A percentile compares a stretch with the other conserved stretches of the same genome.
Conservation (phyloP, 768 basidiomycete genomes). For the Hygrocybe coccinea region DNA sequence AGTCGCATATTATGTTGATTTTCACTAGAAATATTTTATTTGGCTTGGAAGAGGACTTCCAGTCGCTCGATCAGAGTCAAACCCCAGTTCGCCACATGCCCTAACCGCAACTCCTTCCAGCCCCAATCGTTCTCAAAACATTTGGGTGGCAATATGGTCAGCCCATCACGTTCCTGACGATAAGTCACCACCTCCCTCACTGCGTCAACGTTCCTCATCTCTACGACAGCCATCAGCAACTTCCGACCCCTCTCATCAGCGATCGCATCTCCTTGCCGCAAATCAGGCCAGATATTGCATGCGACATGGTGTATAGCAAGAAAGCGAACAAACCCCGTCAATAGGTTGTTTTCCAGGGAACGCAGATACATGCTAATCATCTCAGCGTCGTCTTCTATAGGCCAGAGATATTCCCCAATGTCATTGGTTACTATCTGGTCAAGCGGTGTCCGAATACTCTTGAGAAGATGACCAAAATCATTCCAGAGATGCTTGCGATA, state of each 20-base stretch:
- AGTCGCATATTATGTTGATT: too few species aligned
- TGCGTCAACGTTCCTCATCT: slow-evolving; percentile 43
- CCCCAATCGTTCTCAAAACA: slow-evolving; percentile 41
- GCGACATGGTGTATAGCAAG: slow-evolving; percentile 80
- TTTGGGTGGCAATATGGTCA: slow-evolving; percentile 41
- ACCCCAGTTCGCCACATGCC: slow-evolving; percentile 22
- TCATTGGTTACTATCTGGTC: slow-evolving; percentile 51
- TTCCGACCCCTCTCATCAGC: slow-evolving; percentile 38
- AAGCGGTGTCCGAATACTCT: slow-evolving; percentile 49
- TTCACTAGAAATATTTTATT: neutral
- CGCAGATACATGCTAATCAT: slow-evolving; percentile 61
- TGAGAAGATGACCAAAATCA: slow-evolving; percentile 66
- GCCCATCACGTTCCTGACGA: slow-evolving; percentile 39
- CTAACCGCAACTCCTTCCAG: slow-evolving; percentile 20
- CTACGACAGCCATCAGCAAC: slow-evolving; percentile 49
- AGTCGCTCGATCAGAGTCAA: slow-evolving; percentile 10
- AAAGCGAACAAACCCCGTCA: slow-evolving; percentile 57
- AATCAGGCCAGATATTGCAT: slow-evolving; percentile 66
- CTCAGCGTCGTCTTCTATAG: slow-evolving; percentile 58
- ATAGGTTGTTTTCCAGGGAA: slow-evolving; percentile 42
- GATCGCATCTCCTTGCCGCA: slow-evolving; percentile 27
- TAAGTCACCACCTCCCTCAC: slow-evolving; percentile 57
- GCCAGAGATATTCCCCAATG: slow-evolving; percentile 63
- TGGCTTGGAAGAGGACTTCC: slow-evolving; percentile 1
- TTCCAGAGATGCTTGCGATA: slow-evolving; percentile 82